Evolutionary conservation across 768 basidiomycete species (phyloP).

Genomic region (Mrakia gelida): DNA sequence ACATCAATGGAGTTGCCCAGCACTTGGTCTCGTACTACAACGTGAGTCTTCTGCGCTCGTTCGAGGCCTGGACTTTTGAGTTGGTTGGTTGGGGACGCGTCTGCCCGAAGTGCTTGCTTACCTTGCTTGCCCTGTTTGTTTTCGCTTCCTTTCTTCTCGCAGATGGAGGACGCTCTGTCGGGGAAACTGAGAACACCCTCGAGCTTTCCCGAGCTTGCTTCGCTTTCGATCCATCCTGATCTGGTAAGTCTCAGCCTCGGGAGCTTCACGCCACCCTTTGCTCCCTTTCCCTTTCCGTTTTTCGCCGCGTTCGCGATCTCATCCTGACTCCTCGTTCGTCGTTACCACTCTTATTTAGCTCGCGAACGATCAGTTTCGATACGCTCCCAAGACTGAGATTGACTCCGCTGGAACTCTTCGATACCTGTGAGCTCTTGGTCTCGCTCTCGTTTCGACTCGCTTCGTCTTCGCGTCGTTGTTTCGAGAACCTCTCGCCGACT

Average conservation of each 20-base stretch:
- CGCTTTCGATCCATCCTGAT: slow-evolving; percentile 77
- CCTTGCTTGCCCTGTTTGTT: not conserved
- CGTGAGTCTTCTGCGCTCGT: slow-evolving; percentile 52
- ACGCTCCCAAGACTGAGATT: not conserved
- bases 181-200: slow-evolving; percentile 86
- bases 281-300: not conserved
- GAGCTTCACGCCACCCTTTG: too few species aligned
- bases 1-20: slow-evolving; percentile 76
- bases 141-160: not conserved
- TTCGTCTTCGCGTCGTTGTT: not conserved
- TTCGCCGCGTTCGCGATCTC: not conserved
- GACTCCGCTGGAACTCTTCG: not conserved
- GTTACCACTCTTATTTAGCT: not conserved
- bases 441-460: not conserved
- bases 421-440: not conserved
- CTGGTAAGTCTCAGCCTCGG: not conserved
- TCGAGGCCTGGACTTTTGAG: not conserved
- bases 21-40: slow-evolving; percentile 95
- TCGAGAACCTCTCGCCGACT: not conserved
- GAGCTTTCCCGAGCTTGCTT: slow-evolving; percentile 76
- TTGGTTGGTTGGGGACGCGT: not conserved
- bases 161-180: slow-evolving; percentile 63
- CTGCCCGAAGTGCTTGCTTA: not conserved
- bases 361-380: not conserved
- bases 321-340: not conserved